Base-by-base conservation (phyloP, 129 eudicot genomes). In the Saussurea involucrata region DNA sequence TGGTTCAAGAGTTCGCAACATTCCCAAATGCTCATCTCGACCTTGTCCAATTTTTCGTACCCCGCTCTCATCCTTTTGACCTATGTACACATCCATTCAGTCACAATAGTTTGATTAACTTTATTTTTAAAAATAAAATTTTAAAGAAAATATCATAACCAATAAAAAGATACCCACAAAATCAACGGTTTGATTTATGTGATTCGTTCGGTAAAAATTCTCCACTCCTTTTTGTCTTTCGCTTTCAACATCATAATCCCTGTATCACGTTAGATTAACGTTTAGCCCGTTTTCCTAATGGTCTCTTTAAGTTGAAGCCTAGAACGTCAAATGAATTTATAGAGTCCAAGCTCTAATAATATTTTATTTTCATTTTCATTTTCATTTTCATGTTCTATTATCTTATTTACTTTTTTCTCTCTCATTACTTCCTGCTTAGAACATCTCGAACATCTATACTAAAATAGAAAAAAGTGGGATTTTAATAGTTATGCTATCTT, bases 1-100 rank as follows among this genome's bases (percentile, higher is more conserved):
- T 87, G 21, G 73, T 92, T 92, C 6, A 92, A 83, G 18, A 92
- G 95, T 63, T 92, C 92, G 44, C 95, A 92, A 63, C 97, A 87
- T 60, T 89, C 92, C 97, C 97, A 92, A n/a, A 92, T 92, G 79
- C 97, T 87, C 92, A 90, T 87, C 65, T 93, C 90, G 8, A 84
- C 84, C 76, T 84, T 88, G 86, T 90, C 82, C 76, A 88, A 27
- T 74, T 90, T 93, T 36, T 78, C 83, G 71, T 90, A 93, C 57
- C 82, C 91, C 18, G 71, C 77, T 71, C 95, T 88, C 97, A 83
- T 90, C 85, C 33, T 93, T 79, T 82, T 93, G 24, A 90, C 96
- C 96, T 93, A 61, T 9, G 61, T 58, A 68, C 25, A 13, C 24
- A 58, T 11, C 18, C 69, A 53, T 15, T 65, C 66, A 5, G 10